Percentiles rank a stretch among this genome's conserved stretches.
phyloP scores from a whole-genome alignment of 148 eudicot species.

The Cornus suecica region DNA sequence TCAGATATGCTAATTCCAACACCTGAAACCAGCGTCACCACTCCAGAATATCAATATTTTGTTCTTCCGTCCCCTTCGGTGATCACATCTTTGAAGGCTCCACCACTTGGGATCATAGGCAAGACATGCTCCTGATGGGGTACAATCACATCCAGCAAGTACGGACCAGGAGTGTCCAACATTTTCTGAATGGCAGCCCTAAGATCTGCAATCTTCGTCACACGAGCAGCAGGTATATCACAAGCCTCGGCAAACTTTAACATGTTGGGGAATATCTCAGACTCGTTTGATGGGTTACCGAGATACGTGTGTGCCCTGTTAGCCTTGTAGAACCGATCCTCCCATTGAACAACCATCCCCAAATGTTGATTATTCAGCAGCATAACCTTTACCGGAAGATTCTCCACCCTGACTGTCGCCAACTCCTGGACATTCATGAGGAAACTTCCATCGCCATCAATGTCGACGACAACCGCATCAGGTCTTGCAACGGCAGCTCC shows the following conservation, averaged over 20 bases:
- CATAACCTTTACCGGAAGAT: slow-evolving; percentile 58
- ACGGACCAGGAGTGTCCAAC: slow-evolving; percentile 67
- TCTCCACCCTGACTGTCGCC: slow-evolving; percentile 55
- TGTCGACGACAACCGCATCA: slow-evolving; percentile 41
- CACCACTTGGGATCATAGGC: slow-evolving; percentile 21
- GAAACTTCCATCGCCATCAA: too few relatives aligned
- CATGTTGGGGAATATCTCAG: slow-evolving; percentile 47
- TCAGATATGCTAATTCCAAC: slow-evolving; percentile 12
- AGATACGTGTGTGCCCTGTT: slow-evolving; percentile 54
- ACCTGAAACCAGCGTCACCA: not conserved
- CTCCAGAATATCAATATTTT: slow-evolving; percentile 15
- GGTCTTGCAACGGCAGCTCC: slow-evolving; percentile 58
- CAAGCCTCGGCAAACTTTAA: slow-evolving; percentile 61
- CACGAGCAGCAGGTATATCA: slow-evolving; percentile 49
- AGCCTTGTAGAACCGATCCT: slow-evolving; percentile 51
- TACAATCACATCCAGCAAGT: slow-evolving; percentile 55
- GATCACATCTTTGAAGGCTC: slow-evolving; percentile 43
- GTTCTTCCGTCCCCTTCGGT: slow-evolving; percentile 55
- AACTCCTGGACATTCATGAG: slow-evolving; percentile 66
- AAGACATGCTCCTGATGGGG: slow-evolving; percentile 65
- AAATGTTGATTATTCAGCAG: slow-evolving; percentile 13
- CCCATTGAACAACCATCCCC: slow-evolving; percentile 19
- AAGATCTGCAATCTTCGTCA: slow-evolving; percentile 32
- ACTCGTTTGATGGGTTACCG: slow-evolving; percentile 15
- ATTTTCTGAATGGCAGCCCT: slow-evolving; percentile 53